These are phyloP conservation scores for Sphaerulina musiva DNA, from an alignment of 2,329 filamentous ascomycete genomes.

Conservation along the genomic window DNA sequence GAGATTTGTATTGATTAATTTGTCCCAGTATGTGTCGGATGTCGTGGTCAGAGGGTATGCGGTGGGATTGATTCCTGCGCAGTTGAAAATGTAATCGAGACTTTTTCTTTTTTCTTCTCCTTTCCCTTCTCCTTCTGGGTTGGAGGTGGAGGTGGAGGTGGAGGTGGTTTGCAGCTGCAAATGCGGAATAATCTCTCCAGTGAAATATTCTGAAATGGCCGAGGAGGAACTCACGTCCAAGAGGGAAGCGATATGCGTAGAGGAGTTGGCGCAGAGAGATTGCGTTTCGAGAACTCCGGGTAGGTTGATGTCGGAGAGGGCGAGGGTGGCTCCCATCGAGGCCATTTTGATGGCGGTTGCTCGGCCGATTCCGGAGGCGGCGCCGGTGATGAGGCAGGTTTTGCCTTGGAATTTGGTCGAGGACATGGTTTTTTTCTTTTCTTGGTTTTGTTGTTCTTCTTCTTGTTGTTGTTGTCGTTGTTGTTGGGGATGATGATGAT, in stretches of 20 bases:
- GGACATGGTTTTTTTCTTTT: slow-evolving; percentile 1
- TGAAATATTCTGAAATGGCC: slow-evolving; percentile 25
- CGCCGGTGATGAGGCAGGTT: slow-evolving; percentile 31
- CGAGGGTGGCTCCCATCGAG: slow-evolving; percentile 38
- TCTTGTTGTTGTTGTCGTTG: background rate
- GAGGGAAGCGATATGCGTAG: slow-evolving; percentile 11
- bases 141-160: no score
- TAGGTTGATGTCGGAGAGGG: slow-evolving; percentile 38
- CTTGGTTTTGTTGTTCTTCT: background rate
- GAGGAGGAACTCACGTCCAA: slow-evolving; percentile 30
- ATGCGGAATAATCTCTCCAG: no score
- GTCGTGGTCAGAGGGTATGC: slow-evolving; percentile 33
- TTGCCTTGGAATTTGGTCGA: slow-evolving; percentile 20
- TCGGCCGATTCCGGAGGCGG: slow-evolving; percentile 38
- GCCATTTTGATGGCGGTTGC: slow-evolving; percentile 42
- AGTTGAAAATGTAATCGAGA: slow-evolving; percentile 40
- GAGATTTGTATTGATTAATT: slow-evolving; percentile 36
- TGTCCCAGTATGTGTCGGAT: slow-evolving; percentile 41
- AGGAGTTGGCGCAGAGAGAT: slow-evolving; percentile 14
- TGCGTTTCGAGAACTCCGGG: slow-evolving; percentile 28
- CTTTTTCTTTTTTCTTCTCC: slow-evolving; percentile 1
- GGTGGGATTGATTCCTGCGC: slow-evolving; percentile 36
- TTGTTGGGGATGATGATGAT: background rate
- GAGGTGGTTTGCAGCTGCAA: no score
- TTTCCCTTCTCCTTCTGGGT: no score